Conservation (phyloP, 257 asterid species). For the Solanum corneliomulleri region DNA sequence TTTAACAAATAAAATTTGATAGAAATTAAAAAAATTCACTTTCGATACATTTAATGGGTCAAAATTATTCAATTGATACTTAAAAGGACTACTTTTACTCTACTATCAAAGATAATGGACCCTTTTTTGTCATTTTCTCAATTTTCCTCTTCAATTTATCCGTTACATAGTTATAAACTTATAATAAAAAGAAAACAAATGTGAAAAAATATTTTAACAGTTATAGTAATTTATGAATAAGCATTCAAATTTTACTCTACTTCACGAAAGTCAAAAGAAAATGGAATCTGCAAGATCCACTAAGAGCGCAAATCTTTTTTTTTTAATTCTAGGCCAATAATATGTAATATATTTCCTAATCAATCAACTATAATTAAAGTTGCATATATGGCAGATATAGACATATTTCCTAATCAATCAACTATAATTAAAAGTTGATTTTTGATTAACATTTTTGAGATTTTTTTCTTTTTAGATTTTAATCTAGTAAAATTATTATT, state of each 20-base stretch:
- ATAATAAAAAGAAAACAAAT: neutral
- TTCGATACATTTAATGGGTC: neutral
- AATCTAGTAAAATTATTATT: too few species aligned
- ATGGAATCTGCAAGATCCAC: neutral
- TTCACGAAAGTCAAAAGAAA: neutral
- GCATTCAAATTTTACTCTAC: neutral
- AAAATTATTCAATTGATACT: neutral
- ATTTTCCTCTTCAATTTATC: neutral
- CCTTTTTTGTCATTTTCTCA: neutral
- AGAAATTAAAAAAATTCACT: neutral
- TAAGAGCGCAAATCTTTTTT: neutral
- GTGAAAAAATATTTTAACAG: neutral
- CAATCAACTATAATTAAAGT: neutral
- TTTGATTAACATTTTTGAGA: neutral
- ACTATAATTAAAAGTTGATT: neutral
- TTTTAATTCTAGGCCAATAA: neutral
- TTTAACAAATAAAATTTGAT: neutral
- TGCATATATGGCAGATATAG: neutral
- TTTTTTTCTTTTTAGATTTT: neutral
- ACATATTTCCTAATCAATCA: neutral
- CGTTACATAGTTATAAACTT: neutral
- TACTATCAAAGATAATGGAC: neutral
- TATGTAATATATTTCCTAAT: neutral
- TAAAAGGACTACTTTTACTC: neutral
- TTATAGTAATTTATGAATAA: neutral